Evolutionary conservation across 768 basidiomycete species (phyloP).

Genomic region (Podaxis rugospora): DNA sequence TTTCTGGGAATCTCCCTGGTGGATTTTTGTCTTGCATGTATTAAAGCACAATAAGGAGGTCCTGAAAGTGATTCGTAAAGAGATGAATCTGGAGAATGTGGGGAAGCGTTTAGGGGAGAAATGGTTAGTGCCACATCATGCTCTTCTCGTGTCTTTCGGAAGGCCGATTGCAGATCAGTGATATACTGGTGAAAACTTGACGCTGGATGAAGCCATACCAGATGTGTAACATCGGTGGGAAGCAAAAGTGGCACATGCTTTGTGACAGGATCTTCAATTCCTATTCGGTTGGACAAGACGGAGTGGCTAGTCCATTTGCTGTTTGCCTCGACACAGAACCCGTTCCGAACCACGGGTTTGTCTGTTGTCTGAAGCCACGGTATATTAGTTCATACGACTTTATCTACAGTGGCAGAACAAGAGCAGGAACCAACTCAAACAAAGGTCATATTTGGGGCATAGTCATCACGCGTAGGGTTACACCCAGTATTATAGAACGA

Average conservation of each 20-base stretch:
- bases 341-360: slow-evolving; percentile 28
- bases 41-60: slow-evolving; percentile 92
- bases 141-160: not conserved
- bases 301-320: slow-evolving; percentile 42
- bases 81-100: slow-evolving; percentile 87
- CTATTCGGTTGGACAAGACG: slow-evolving; percentile 26
- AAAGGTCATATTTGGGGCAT: slow-evolving; percentile 30
- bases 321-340: slow-evolving; percentile 47
- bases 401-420: slow-evolving; percentile 1
- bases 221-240: slow-evolving; percentile 72
- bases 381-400: not conserved
- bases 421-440: slow-evolving; percentile 15
- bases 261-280: slow-evolving; percentile 3
- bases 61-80: slow-evolving; percentile 88
- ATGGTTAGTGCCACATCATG: slow-evolving; percentile 35
- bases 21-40: slow-evolving; percentile 86
- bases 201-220: slow-evolving; percentile 86
- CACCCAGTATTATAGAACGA: not conserved
- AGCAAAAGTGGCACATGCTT: slow-evolving; percentile 49
- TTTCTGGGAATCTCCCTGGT: slow-evolving; percentile 95
- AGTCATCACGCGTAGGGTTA: not conserved
- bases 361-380: not conserved
- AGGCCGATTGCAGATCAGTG: slow-evolving; percentile 29
- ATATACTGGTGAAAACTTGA: slow-evolving; percentile 80
- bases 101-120: slow-evolving; percentile 93